Base-by-base conservation (phyloP, 2,329 filamentous ascomycete species). In the Tolypocladium pustulatum region DNA sequence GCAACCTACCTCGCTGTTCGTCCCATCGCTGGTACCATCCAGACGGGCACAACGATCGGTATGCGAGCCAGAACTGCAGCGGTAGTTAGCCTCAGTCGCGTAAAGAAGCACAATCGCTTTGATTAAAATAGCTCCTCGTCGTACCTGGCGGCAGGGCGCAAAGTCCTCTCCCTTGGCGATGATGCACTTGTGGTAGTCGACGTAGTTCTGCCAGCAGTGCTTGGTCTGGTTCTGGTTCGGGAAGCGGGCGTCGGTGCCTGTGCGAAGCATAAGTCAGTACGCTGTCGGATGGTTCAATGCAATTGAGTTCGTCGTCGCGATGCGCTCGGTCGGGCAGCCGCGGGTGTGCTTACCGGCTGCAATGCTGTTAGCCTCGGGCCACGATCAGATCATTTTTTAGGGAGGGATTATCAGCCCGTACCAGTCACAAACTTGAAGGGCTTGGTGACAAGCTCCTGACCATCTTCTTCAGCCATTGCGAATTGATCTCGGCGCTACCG, bases 191-290 rank as follows among this genome's bases (percentile, higher is more conserved):
- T 99, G 90, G 85, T 99, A 97, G 79, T 99, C 94, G 81, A 99
- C 94, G 81, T 99, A 99, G 86, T 99, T 99, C 78, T 99, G 95
- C 94, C 94, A 99, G 90, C 94, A 99, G 86, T 99, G 92, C 89
- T 97, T 97, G 80, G 92, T 89, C 82, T 94, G 90, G 83, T 99
- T 99, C 83, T 86, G 81, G 84, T 99, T 96, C 73, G 94, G 94
- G 82, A 97, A 99, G 77, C 94, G 93, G 78, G 94, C 94, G 76
- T 99, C 94, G 82, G 95, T 96, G 83, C 94, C 94, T 97, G 62
- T 55, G 57, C 60, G 58, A 58, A 43, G 49, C 25, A 9, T 34
- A 7, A 22, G 37, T 67, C 37, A 66, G 64, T 55, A 57, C 62
- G 40, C 51, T 13, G 20, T 36, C 15, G 15, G 12, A 8, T 53